Evolutionary conservation across 2,329 filamentous ascomycete genomes (phyloP).

Genomic region (Cephalotrichum gorgonifer): DNA sequence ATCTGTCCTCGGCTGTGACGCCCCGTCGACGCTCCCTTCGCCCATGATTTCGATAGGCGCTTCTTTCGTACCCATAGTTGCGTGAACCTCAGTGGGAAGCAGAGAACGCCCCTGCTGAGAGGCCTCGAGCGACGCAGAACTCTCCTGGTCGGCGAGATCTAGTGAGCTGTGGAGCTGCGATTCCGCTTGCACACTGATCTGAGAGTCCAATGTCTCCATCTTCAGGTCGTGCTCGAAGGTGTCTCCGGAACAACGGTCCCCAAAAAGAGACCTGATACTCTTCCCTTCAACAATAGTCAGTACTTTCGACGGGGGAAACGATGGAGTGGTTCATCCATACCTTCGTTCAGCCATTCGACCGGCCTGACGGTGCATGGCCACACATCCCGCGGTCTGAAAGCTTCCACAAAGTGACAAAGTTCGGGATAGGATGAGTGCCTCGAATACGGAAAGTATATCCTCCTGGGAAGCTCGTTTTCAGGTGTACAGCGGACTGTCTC

Average conservation of each 20-base stretch:
- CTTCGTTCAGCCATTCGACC: slow-evolving; percentile 47
- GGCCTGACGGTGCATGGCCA: slow-evolving; percentile 71
- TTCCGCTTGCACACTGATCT: background rate
- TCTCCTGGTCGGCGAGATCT: background rate
- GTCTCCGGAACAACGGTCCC: slow-evolving; percentile 50
- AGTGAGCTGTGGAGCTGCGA: background rate
- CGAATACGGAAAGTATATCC: slow-evolving; percentile 68
- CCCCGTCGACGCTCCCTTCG: background rate
- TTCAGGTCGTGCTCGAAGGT: slow-evolving; percentile 54
- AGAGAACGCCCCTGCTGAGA: too few relatives aligned
- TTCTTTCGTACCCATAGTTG: background rate
- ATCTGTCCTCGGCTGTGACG: background rate
- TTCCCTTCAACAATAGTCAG: slow-evolving; percentile 22
- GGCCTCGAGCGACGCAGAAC: background rate
- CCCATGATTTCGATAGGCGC: background rate
- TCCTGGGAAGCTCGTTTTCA: slow-evolving; percentile 20
- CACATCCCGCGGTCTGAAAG: slow-evolving; percentile 64
- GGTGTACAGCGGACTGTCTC: background rate
- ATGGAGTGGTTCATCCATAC: slow-evolving; percentile 18
- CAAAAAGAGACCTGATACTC: slow-evolving; percentile 63
- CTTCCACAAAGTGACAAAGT: slow-evolving; percentile 57
- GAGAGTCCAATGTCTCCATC: background rate
- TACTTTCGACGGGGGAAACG: background rate
- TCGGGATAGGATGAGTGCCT: slow-evolving; percentile 82
- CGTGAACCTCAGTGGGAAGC: background rate